Evolutionary conservation across 225 moss, liverwort and hornwort species (phyloP).

Genomic region (Marchantia paleacea): DNA sequence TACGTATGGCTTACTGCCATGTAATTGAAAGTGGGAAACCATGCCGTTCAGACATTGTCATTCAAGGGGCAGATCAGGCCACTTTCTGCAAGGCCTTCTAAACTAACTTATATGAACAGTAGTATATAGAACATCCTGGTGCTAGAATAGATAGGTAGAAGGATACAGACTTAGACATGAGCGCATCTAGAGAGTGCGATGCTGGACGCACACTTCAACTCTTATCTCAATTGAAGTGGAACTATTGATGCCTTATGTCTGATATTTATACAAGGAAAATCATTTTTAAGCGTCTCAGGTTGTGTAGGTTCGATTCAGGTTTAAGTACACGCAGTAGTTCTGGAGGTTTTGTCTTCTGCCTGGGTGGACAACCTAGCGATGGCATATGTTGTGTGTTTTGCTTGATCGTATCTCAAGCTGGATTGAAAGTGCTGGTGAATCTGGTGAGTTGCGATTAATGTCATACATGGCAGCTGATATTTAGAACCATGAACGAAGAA

Average conservation of each 20-base stretch:
- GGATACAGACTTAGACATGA: neutral
- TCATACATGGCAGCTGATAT: no score
- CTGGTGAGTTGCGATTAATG: no score
- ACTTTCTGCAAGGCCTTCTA: conserved; percentile 4
- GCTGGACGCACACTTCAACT: neutral
- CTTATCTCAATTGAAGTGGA: neutral
- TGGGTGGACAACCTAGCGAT: no score
- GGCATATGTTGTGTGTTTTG: no score
- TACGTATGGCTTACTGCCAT: neutral
- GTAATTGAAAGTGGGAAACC: neutral
- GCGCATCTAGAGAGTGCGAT: neutral
- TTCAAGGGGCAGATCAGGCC: neutral
- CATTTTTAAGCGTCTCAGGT: neutral
- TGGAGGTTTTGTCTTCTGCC: no score
- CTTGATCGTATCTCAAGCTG: no score
- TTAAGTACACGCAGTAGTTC: no score
- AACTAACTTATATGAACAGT: neutral
- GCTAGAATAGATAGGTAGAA: neutral
- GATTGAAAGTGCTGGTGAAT: no score
- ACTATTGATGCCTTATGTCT: neutral
- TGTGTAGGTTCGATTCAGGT: no score
- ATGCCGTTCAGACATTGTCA: neutral
- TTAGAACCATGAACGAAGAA: no score
- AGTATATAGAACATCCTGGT: neutral
- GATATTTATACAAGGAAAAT: neutral